Evolutionary conservation across 768 basidiomycete species (phyloP).

Genomic region (Leccinum fibrillosum): DNA sequence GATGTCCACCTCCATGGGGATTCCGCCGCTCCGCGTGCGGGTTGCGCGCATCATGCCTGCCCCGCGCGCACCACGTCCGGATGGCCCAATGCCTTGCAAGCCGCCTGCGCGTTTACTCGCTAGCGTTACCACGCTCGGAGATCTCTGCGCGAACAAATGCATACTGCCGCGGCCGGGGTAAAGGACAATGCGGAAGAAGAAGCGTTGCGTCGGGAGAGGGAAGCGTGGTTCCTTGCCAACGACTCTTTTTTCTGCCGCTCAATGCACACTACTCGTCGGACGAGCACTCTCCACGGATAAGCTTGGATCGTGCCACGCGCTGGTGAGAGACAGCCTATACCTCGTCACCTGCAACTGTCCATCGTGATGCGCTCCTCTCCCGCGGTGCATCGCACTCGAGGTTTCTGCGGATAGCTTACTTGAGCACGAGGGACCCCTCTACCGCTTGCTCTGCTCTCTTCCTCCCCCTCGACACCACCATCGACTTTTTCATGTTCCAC

Average conservation of each 20-base stretch:
- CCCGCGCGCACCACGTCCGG: too few relatives aligned
- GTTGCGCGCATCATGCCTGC: too few relatives aligned
- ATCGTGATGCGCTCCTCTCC: constrained; percentile 21
- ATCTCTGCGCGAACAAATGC: too few relatives aligned
- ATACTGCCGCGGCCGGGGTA: too few relatives aligned
- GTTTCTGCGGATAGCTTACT: constrained; percentile 25
- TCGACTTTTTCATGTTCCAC: background rate
- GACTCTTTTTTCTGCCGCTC: background rate
- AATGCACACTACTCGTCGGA: constrained; percentile 16
- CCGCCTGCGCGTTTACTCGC: too few relatives aligned
- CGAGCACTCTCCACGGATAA: constrained; percentile 3
- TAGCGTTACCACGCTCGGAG: too few relatives aligned
- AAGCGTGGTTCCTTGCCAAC: too few relatives aligned
- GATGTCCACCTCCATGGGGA: too few relatives aligned
- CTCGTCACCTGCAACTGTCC: constrained; percentile 12
- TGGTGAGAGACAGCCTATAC: constrained; percentile 14
- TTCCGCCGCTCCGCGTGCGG: too few relatives aligned
- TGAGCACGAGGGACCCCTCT: constrained; percentile 6
- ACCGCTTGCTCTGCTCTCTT: background rate
- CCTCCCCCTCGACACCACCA: background rate
- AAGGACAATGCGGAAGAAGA: too few relatives aligned
- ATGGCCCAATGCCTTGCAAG: too few relatives aligned
- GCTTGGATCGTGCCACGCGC: background rate
- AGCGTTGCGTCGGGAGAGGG: too few relatives aligned
- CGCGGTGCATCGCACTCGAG: constrained; percentile 28